phyloP scores from a whole-genome alignment of 2,329 filamentous ascomycete genomes.

The Ascosphaera acerosa region DNA sequence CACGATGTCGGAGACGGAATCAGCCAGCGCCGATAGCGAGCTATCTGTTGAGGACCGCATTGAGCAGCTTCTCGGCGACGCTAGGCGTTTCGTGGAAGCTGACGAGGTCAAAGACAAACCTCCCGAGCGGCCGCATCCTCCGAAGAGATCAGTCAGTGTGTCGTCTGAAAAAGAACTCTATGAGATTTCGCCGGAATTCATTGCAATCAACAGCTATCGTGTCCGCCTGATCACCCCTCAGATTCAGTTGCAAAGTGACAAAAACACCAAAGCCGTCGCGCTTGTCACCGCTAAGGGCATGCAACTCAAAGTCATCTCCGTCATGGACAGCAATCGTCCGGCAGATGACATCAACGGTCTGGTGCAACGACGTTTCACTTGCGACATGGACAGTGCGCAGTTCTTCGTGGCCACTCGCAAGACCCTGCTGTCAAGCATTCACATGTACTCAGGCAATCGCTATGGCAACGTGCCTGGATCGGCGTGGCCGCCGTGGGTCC shows the following conservation, averaged over 20 bases:
- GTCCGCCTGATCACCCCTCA: constrained; percentile 88
- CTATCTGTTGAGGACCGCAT: constrained; percentile 61
- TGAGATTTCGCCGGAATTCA: constrained; percentile 68
- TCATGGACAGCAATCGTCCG: constrained; percentile 89
- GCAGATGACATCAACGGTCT: constrained; percentile 84
- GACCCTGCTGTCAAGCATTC: constrained; percentile 65
- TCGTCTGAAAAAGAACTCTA: constrained; percentile 29
- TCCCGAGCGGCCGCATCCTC: constrained; percentile 14
- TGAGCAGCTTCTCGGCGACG: constrained; percentile 60
- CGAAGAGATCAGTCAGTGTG: constrained; percentile 7
- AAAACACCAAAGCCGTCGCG: constrained; percentile 90
- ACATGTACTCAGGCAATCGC: constrained; percentile 80
- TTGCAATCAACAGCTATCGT: constrained; percentile 80
- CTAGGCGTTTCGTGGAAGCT: constrained; percentile 53
- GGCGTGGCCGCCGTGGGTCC: constrained; percentile 94
- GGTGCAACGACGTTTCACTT: constrained; percentile 77
- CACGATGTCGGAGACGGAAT: constrained; percentile 8
- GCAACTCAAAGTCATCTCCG: constrained; percentile 91
- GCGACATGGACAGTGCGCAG: constrained; percentile 92
- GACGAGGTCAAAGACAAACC: constrained; percentile 26
- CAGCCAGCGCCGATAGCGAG: constrained; percentile 29
- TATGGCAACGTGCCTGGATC: constrained; percentile 70
- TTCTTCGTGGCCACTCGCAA: constrained; percentile 95
- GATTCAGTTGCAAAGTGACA: constrained; percentile 94
- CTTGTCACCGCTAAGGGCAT: constrained; percentile 93